Evolutionary conservation across 768 basidiomycete species (phyloP).

Genomic region (Naematelia aurantialba): DNA sequence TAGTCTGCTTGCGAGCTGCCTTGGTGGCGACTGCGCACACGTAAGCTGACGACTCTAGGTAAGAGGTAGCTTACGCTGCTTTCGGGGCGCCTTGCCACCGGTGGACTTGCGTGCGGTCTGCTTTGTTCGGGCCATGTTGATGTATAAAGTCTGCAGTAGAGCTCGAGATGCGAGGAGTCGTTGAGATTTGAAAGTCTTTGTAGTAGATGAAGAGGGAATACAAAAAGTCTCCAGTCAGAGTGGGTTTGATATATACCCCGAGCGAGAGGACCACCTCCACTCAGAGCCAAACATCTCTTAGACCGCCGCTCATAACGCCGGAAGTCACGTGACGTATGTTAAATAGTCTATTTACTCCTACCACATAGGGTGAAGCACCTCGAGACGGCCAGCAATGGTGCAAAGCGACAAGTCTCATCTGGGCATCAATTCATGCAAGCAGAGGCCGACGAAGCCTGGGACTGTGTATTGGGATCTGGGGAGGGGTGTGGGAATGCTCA

Average conservation of each 20-base stretch:
- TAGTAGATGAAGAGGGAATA: conserved; percentile 16
- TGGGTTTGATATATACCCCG: conserved; percentile 25
- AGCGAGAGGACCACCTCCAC: conserved; percentile 1
- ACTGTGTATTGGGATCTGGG: too few relatives aligned
- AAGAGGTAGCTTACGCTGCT: conserved; percentile 40
- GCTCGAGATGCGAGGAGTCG: conserved; percentile 15
- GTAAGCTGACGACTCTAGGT: too few relatives aligned
- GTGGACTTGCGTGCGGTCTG: conserved; percentile 87
- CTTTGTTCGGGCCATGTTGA: conserved; percentile 54
- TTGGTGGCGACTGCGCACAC: conserved; percentile 60
- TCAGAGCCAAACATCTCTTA: conserved; percentile 6
- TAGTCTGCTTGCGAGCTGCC: conserved; percentile 60
- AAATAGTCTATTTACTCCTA: background rate
- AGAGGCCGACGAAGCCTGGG: too few relatives aligned
- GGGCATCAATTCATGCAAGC: too few relatives aligned
- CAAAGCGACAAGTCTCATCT: too few relatives aligned
- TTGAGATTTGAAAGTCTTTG: conserved; percentile 1
- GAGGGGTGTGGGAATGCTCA: too few relatives aligned
- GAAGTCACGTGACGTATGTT: conserved; percentile 18
- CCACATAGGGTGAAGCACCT: background rate
- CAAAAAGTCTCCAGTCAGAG: conserved; percentile 3
- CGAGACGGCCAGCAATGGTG: too few relatives aligned
- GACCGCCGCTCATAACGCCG: conserved; percentile 7
- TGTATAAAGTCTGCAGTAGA: conserved; percentile 12
- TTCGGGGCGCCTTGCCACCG: conserved; percentile 59